These are phyloP conservation scores for Trapa incisa DNA, from an alignment of 345 rosid genomes.

Conservation along the genomic window DNA sequence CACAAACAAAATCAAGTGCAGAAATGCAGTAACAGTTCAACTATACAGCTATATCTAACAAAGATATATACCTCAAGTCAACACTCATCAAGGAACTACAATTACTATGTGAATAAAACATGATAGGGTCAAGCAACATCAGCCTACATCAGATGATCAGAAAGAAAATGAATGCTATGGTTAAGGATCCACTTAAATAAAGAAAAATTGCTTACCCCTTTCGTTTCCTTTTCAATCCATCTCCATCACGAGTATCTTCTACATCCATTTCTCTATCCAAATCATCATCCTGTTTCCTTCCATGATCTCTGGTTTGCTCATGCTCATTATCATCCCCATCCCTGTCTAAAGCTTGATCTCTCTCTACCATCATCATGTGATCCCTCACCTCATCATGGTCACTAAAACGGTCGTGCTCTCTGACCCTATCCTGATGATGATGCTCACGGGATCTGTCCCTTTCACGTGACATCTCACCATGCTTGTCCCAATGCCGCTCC, in stretches of 20 bases:
- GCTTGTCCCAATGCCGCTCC: conserved; percentile 25
- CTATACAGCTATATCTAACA: neutral
- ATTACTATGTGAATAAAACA: neutral
- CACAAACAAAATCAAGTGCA: neutral
- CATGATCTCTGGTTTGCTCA: conserved; percentile 20
- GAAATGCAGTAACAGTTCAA: neutral
- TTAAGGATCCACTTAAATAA: neutral
- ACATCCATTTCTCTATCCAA: conserved; percentile 28
- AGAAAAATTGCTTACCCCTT: conserved; percentile 33
- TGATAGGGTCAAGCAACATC: neutral
- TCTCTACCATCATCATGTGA: conserved; percentile 21
- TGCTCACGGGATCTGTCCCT: conserved; percentile 37
- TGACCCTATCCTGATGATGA: conserved; percentile 30
- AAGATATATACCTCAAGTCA: neutral
- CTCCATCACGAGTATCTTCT: conserved; percentile 20
- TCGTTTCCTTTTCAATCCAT: conserved; percentile 28
- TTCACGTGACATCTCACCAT: conserved; percentile 48
- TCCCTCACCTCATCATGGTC: conserved; percentile 36
- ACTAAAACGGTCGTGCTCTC: conserved; percentile 28
- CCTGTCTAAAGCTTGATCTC: conserved; percentile 36
- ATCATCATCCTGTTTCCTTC: conserved; percentile 21
- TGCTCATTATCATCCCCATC: conserved; percentile 24
- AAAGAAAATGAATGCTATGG: neutral
- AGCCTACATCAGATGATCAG: neutral
- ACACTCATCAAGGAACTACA: neutral